phyloP scores from a whole-genome alignment of 1,284 basidiomycete genomes.

The Rhodotorula sp. region DNA sequence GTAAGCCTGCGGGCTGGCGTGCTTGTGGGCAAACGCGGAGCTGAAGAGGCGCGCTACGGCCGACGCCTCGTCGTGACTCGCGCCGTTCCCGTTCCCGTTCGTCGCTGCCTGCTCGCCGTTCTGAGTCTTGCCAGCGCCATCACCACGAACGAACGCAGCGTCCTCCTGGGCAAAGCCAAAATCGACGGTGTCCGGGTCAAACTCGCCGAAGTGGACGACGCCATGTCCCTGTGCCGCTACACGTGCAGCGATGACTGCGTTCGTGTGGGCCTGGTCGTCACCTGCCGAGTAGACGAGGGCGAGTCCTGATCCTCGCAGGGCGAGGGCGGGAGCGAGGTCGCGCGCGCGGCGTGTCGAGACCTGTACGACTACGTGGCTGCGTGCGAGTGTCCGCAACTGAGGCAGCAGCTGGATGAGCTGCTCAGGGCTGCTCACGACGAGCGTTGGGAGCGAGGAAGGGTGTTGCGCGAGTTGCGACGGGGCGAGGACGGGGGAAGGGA shows the following conservation, averaged over 20 bases:
- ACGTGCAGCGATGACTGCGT: constrained; percentile 48
- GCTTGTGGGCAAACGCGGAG: constrained; percentile 25
- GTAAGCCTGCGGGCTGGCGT: constrained; percentile 17
- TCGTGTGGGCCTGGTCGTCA: constrained; percentile 45
- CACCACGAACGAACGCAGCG: constrained; percentile 6
- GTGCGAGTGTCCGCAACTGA: constrained; percentile 21
- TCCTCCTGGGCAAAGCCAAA: constrained; percentile 5
- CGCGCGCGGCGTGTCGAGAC: constrained; percentile 38
- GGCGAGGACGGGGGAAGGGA: constrained; percentile 29
- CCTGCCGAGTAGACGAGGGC: constrained; percentile 48
- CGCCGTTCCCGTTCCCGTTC: constrained; percentile 30
- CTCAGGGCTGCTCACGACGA: constrained; percentile 26
- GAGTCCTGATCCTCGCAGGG: constrained; percentile 48
- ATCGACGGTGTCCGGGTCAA: constrained; percentile 16
- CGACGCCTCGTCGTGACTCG: constrained; percentile 10
- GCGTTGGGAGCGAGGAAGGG: constrained; percentile 1
- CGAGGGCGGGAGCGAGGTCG: constrained; percentile 49
- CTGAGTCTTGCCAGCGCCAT: background rate
- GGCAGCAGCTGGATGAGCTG: constrained; percentile 36
- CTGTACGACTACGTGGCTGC: constrained; percentile 35
- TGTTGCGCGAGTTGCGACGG: constrained; percentile 20
- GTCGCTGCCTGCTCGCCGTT: constrained; percentile 6
- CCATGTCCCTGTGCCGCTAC: constrained; percentile 46
- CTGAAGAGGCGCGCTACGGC: constrained; percentile 21
- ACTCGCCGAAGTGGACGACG: constrained; percentile 46